Evolutionary conservation across 2,329 filamentous ascomycete species (phyloP), one percentile per base, ranked within the genome.

Genomic region (Didymella keratinophila): DNA sequence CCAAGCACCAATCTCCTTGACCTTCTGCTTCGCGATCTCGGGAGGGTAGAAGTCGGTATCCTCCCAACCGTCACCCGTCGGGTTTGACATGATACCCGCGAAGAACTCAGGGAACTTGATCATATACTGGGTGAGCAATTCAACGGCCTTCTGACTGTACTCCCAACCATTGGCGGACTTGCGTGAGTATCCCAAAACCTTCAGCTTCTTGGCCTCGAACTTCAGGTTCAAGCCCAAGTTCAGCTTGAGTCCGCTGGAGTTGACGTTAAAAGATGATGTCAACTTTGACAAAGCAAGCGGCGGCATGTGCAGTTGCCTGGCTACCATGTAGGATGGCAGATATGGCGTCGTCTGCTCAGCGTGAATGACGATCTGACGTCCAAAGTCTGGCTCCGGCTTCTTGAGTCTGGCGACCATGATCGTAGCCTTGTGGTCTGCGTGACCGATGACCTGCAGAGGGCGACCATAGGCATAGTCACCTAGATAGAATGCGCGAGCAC

Each of bases 181-280:
- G 68, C 93, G 90, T 23, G 94, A 97, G 77, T 97, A 99, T 0
- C 95, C 95, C 30, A 99, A 80, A 7, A 99, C 95, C 80, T 99
- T 99, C 68, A 93, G 85, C 78, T 97, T 97, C 79, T 92, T 94
- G 2, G 87, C 92, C 75, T 99, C 95, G 60, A 99, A 99, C 76
- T 99, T 99, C 66, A 99, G 84, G 71, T 99, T 99, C 61, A 99
- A 83, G 0, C 95, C 95, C 23, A 99, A 81, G 70, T 99, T 99
- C 62, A 97, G 84, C 68, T 91, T 90, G 58, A 93, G 82, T 25
- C 91, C 92, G 56, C 92, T 92, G 4, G 94, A 87, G 18, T 87
- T 87, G 56, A 99, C 91, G 53, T 89, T 90, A 76, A 96, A 98
- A 0, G 94, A 93, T 1, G 95, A 96, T 0, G 95, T 98, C 70